These are phyloP conservation scores for Parmelia sp. DNA, from an alignment of 495 filamentous ascomycete genomes.

Conservation along the genomic window DNA sequence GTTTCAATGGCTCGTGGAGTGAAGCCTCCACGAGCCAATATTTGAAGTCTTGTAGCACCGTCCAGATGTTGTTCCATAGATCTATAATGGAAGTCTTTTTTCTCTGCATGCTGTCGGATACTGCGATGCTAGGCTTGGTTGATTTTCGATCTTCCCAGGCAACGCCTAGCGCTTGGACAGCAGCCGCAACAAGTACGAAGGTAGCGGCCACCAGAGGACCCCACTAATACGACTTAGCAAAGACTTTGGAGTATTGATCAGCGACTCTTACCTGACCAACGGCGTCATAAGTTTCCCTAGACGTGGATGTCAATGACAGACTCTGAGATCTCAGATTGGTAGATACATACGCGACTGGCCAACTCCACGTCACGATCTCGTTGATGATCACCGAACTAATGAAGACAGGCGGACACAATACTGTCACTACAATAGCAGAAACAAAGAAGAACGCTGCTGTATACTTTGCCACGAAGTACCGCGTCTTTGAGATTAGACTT, in stretches of 20 bases:
- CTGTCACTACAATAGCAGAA: neutral
- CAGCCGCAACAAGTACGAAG: neutral
- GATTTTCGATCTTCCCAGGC: neutral
- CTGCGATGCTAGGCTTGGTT: neutral
- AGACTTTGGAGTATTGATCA: neutral
- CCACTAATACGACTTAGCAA: neutral
- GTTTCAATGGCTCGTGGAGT: constrained; percentile 1
- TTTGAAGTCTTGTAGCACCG: neutral
- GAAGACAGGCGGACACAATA: neutral
- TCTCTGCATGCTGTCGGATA: neutral
- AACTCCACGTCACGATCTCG: neutral
- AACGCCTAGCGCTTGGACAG: neutral
- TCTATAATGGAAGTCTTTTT: neutral
- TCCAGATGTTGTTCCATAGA: neutral
- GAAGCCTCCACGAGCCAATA: neutral
- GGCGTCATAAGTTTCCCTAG: constrained; percentile 1
- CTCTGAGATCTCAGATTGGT: neutral
- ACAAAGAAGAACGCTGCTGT: neutral
- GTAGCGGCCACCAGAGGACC: neutral
- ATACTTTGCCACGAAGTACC: constrained; percentile 1
- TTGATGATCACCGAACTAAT: constrained; percentile 9
- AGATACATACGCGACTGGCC: neutral
- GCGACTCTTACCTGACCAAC: constrained; percentile 1
- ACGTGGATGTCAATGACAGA: neutral
- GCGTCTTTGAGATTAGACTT: neutral